Evolutionary conservation across 1,284 basidiomycete genomes (phyloP).

Genomic region (Grifola frondosa): DNA sequence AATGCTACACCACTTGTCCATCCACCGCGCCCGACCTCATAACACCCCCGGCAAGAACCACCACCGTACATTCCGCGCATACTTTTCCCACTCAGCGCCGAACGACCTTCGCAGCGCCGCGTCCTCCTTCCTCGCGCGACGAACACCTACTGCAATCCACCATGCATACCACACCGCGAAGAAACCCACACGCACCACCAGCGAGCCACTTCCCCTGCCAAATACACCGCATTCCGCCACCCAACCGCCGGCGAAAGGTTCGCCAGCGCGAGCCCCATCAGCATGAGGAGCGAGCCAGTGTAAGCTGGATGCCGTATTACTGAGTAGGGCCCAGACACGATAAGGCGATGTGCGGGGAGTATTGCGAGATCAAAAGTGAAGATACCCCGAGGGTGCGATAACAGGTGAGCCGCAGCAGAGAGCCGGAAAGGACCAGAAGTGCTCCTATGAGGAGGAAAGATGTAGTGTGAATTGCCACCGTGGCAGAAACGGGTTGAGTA

Average conservation of each 20-base stretch:
- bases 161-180: constrained; percentile 56
- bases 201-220: no score
- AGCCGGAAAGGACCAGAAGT: constrained; percentile 46
- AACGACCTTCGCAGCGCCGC: constrained; percentile 50
- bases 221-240: constrained; percentile 46
- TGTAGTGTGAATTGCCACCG: constrained; percentile 40
- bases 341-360: constrained; percentile 52
- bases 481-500: constrained; percentile 15
- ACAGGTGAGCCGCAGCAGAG: constrained; percentile 38
- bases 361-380: constrained; percentile 67
- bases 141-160: constrained; percentile 49
- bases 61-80: constrained; percentile 46
- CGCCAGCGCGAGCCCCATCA: constrained; percentile 49
- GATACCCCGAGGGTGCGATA: constrained; percentile 46
- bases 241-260: constrained; percentile 57
- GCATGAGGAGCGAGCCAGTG: constrained; percentile 33
- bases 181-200: no score
- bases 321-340: constrained; percentile 53
- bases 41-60: constrained; percentile 55
- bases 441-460: constrained; percentile 51
- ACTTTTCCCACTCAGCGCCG: constrained; percentile 51
- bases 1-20: no score
- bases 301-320: constrained; percentile 44
- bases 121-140: constrained; percentile 54
- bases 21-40: no score